Percentiles rank a stretch among this genome's conserved stretches.
Evolutionary conservation across 139 green algal species (phyloP).

Genomic region (Tetradesmus lagerheimii): DNA sequence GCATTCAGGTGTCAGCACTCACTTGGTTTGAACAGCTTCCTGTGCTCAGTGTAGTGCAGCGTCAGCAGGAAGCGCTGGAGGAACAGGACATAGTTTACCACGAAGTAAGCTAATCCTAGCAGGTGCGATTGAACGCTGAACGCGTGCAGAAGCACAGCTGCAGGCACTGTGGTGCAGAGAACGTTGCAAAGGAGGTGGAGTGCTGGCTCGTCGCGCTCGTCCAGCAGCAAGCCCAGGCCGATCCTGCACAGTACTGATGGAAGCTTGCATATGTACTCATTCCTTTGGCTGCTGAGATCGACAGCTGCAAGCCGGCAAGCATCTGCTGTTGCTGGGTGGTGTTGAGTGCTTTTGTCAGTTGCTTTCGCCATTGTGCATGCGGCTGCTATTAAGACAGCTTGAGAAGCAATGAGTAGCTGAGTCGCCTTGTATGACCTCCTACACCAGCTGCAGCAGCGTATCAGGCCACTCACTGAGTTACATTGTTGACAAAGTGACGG

Average conservation of each 20-base stretch:
- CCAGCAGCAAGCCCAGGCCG: background rate
- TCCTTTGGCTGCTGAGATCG: background rate
- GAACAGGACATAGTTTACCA: conserved; percentile 72
- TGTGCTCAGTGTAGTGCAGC: conserved; percentile 82
- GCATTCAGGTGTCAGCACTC: background rate
- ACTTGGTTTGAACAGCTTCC: conserved; percentile 71
- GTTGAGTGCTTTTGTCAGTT: background rate
- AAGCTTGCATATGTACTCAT: background rate
- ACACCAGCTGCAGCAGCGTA: background rate
- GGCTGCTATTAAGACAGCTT: background rate
- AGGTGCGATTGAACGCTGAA: conserved; percentile 44
- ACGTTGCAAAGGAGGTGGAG: conserved; percentile 25
- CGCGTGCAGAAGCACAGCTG: conserved; percentile 3
- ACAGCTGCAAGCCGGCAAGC: background rate
- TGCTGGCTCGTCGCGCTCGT: background rate
- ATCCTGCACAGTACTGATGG: background rate
- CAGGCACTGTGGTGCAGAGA: conserved; percentile 10
- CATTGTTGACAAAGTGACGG: background rate
- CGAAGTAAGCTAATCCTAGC: conserved; percentile 66
- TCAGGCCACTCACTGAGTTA: background rate
- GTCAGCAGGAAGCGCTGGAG: conserved; percentile 85
- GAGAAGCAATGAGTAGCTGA: background rate
- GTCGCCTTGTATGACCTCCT: background rate
- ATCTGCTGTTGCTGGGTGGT: background rate
- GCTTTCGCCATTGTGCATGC: background rate